Evolutionary conservation across 352 stramenopile genomes (phyloP).

Genomic region (Phytophthora podocarpi): DNA sequence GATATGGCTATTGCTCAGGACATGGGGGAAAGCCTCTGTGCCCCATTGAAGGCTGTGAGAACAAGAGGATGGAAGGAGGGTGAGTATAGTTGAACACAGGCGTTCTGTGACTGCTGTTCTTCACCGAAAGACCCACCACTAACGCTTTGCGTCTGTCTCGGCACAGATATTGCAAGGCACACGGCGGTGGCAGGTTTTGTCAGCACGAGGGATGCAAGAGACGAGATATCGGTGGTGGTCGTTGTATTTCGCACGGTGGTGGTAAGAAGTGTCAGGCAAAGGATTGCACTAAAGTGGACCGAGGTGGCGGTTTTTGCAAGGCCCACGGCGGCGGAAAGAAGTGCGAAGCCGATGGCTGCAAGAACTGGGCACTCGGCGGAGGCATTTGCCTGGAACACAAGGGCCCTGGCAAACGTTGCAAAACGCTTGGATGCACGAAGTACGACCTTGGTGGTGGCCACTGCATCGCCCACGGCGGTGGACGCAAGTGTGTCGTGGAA

Average conservation of each 20-base stretch:
- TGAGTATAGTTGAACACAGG: constrained; percentile 16
- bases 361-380: constrained; percentile 81
- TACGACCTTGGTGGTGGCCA: constrained; percentile 83
- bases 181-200: constrained; percentile 83
- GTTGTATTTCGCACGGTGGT: constrained; percentile 86
- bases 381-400: constrained; percentile 83
- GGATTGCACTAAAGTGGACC: constrained; percentile 82
- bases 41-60: constrained; percentile 73
- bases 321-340: constrained; percentile 88
- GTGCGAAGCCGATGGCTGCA: constrained; percentile 75
- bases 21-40: constrained; percentile 85
- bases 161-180: constrained; percentile 79
- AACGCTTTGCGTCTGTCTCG: constrained; percentile 2
- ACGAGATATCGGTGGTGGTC: constrained; percentile 85
- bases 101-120: not conserved
- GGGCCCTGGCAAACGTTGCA: constrained; percentile 77
- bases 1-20: constrained; percentile 84
- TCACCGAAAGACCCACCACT: not conserved
- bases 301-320: constrained; percentile 82
- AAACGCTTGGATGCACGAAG: constrained; percentile 79
- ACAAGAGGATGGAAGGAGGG: constrained; percentile 87
- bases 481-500: constrained; percentile 82
- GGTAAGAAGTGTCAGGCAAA: constrained; percentile 81
- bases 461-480: constrained; percentile 86
- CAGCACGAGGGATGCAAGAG: constrained; percentile 76